Conservation (phyloP, 306 rosid species). For the Carpinus viminea region DNA sequence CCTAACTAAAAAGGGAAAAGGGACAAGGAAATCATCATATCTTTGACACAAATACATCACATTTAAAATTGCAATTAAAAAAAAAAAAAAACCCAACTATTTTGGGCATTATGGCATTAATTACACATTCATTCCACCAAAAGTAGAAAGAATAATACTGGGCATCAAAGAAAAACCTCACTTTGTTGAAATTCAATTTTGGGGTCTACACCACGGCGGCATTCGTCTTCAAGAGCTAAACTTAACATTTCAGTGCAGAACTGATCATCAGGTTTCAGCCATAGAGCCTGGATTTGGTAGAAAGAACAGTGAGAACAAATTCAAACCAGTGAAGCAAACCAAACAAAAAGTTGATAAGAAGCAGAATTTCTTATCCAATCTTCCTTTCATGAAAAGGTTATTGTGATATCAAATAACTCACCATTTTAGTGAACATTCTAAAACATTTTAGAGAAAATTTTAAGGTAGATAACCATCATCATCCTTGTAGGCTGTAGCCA, state of each 20-base stretch:
- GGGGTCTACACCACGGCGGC: constrained; percentile 49
- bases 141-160: not conserved
- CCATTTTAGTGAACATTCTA: not conserved
- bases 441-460: not conserved
- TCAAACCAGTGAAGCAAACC: constrained; percentile 14
- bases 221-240: constrained; percentile 71
- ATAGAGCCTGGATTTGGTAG: constrained; percentile 63
- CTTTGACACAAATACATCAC: not conserved
- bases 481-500: not conserved
- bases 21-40: too few species aligned
- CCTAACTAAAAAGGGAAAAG: too few species aligned
- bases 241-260: constrained; percentile 93
- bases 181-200: constrained; percentile 35
- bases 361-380: not conserved
- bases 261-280: constrained; percentile 87
- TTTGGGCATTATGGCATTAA: too few species aligned
- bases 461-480: not conserved
- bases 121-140: constrained; percentile 24
- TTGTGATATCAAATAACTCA: not conserved
- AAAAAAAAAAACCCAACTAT: too few species aligned
- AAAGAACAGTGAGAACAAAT: constrained; percentile 28
- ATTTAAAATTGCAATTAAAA: not conserved
- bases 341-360: not conserved
- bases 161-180: constrained; percentile 29
- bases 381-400: not conserved